Evolutionary conservation across 345 rosid genomes (phyloP).

Genomic region (Cardamine occulta): DNA sequence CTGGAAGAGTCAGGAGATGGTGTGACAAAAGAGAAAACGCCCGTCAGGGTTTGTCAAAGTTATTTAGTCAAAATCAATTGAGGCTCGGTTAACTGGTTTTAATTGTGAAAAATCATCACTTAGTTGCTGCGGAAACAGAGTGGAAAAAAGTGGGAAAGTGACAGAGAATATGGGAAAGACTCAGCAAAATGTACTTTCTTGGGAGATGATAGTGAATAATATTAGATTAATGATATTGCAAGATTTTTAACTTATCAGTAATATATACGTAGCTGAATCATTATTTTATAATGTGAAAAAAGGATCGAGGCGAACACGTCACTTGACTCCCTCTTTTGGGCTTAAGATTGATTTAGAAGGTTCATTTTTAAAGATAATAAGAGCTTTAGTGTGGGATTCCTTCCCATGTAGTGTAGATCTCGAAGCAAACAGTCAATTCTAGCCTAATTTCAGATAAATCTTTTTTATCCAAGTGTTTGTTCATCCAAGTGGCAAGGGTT

Average conservation of each 20-base stretch:
- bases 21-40: slow-evolving; percentile 8
- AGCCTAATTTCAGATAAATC: too few species aligned
- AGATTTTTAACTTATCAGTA: not conserved
- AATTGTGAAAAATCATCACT: not conserved
- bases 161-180: not conserved
- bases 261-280: not conserved
- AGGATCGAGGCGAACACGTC: too few species aligned
- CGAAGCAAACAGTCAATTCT: too few species aligned
- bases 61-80: not conserved
- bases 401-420: too few species aligned
- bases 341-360: too few species aligned
- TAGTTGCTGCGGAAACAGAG: slow-evolving; percentile 1
- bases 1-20: slow-evolving; percentile 22
- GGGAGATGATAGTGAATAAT: too few species aligned
- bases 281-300: not conserved
- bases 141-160: not conserved
- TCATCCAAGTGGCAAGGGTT: too few species aligned
- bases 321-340: too few species aligned
- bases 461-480: too few species aligned
- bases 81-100: slow-evolving; percentile 1
- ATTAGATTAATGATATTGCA: not conserved
- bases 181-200: too few species aligned
- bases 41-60: slow-evolving; percentile 20
- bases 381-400: too few species aligned
- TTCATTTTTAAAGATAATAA: too few species aligned